Evolutionary conservation across 257 asterid genomes (phyloP).

Genomic region (Scutellaria baicalensis): DNA sequence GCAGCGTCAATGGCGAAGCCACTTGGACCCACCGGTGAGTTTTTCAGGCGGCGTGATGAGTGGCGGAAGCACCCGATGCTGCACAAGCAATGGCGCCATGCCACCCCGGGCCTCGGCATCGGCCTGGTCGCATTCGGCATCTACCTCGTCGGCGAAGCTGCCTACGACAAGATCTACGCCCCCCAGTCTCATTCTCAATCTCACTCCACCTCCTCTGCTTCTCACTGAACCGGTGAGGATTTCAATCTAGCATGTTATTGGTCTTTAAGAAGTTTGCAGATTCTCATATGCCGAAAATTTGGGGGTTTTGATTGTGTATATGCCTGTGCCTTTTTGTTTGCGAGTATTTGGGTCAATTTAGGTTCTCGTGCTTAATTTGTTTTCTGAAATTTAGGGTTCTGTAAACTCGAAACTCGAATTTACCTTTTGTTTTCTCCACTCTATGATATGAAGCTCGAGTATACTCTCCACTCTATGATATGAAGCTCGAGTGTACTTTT

Average conservation of each 20-base stretch:
- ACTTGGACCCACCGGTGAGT: conserved; percentile 88
- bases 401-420: not conserved
- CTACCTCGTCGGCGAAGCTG: conserved; percentile 60
- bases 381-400: not conserved
- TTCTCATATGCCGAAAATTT: not conserved
- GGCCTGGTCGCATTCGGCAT: conserved; percentile 74
- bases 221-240: conserved; percentile 43
- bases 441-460: too few relatives aligned
- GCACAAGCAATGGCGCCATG: conserved; percentile 82
- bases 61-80: conserved; percentile 98
- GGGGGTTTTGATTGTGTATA: not conserved
- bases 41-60: conserved; percentile 83
- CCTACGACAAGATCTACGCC: conserved; percentile 59
- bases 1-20: conserved; percentile 41
- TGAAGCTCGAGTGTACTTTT: not conserved
- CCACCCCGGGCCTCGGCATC: conserved; percentile 89
- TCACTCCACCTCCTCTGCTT: conserved; percentile 34
- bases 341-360: not conserved
- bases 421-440: not conserved
- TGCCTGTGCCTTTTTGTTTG: not conserved
- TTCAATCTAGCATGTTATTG: not conserved
- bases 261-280: not conserved
- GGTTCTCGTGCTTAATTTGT: not conserved
- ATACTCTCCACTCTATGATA: not conserved
- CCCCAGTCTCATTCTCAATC: conserved; percentile 54